These are phyloP conservation scores for Exophiala oligosperma DNA, from an alignment of 2,329 filamentous ascomycete genomes.

Conservation along the genomic window DNA sequence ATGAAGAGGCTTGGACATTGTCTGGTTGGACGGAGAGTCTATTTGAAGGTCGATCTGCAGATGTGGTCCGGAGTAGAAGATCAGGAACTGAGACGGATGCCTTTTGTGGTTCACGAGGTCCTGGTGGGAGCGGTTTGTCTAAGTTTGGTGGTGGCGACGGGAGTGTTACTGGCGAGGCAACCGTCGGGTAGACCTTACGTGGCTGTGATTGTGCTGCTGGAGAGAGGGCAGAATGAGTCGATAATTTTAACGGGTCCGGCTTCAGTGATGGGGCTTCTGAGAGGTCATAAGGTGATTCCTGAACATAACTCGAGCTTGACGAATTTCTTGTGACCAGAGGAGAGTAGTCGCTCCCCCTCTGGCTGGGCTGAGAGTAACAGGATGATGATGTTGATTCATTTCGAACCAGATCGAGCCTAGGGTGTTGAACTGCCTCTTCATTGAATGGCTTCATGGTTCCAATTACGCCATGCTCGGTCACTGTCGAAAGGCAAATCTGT, in stretches of 20 bases:
- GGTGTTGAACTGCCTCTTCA: conserved; percentile 2
- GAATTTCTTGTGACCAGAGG: conserved; percentile 26
- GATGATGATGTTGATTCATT: conserved; percentile 27
- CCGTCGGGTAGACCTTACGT: background rate
- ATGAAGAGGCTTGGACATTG: background rate
- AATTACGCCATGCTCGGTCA: background rate
- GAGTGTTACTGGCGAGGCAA: conserved; percentile 7
- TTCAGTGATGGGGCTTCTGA: conserved; percentile 8
- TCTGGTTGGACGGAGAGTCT: background rate
- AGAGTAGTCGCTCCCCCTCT: conserved; percentile 20
- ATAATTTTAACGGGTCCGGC: background rate
- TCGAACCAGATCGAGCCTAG: conserved; percentile 15
- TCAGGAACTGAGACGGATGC: conserved; percentile 19
- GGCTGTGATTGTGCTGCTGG: conserved; percentile 1
- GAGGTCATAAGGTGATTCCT: conserved; percentile 12
- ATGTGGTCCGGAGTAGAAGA: conserved; percentile 7
- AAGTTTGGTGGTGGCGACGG: conserved; percentile 15
- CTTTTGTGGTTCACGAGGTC: conserved; percentile 8
- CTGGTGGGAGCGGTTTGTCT: conserved; percentile 24
- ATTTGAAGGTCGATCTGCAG: conserved; percentile 12
- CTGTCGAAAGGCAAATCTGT: background rate
- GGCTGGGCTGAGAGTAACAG: conserved; percentile 22
- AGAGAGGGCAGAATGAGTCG: background rate
- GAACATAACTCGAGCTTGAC: conserved; percentile 24
- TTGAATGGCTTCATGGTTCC: background rate